Evolutionary conservation across 805 yeast genomes (phyloP), one percentile per base, ranked within the genome.

Genomic region (Lachancea sp.): DNA sequence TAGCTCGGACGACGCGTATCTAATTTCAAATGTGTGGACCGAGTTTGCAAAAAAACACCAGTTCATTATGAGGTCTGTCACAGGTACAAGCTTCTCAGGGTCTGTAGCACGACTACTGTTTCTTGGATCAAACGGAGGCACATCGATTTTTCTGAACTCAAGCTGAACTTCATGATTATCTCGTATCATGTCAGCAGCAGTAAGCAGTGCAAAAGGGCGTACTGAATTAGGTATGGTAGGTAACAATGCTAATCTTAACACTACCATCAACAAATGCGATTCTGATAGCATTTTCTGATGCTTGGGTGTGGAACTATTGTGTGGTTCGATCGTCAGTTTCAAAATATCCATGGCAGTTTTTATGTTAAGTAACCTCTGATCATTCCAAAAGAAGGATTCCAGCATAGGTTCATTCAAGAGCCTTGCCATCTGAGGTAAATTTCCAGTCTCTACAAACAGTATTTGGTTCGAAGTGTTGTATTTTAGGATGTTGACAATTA

Each of bases 401-500:
- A 65, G 70, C 11, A 77, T 58, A 0, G 88, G 85, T 49, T 81
- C 83, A 37, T 72, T 71, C 32, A 90, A 65, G 9, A 90, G 61
- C 9, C 61, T 62, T 0, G 82, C 80, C 33, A 88, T 65, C 46
- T 77, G 72, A 2, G 82, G 78, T 3, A 85, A 67, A 50, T 94
- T 81, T 34, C 80, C 84, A 2, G 96, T 80, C 58, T 90, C 97
- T 25, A 89, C 61, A 54, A 94, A 94, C 40, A 80, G 71, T 44
- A 82, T 84, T 58, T 92, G 99, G 60, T 92, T 94, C 2, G 95
- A 80, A 1, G 90, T 81, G 56, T 90, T 92, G 61, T 80, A 88
- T 47, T 77, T 77, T 36, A 92, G 63, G 31, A 92, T 68, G 52
- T 81, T 83, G 13, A 81, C 71, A 6, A 90, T 67, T 34, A 92